A percentile compares a stretch with the other conserved stretches of the same genome.
Evolutionary conservation across 768 basidiomycete species (phyloP).

Genomic region (Pisolithus orientalis): DNA sequence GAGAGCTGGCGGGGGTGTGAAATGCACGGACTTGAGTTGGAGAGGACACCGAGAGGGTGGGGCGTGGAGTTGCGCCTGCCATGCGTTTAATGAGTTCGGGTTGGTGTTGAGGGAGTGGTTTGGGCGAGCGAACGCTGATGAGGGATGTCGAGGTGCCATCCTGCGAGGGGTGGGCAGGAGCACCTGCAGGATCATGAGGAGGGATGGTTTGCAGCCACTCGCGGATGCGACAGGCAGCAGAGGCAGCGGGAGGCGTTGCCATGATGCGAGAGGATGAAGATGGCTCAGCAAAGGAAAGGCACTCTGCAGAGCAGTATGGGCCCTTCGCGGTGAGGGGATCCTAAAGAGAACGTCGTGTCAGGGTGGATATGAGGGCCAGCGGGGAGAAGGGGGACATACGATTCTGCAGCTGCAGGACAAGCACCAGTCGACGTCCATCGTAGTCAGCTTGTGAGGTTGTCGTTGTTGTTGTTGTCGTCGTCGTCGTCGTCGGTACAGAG

Average conservation of each 20-base stretch:
- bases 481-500: not conserved
- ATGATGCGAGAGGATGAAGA: slow-evolving; percentile 17
- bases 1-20: slow-evolving; percentile 28
- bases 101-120: slow-evolving; percentile 15
- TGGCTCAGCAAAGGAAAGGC: slow-evolving; percentile 32
- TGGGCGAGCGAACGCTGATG: slow-evolving; percentile 4
- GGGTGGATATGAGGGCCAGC: not conserved
- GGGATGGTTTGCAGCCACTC: slow-evolving; percentile 28
- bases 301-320: slow-evolving; percentile 53
- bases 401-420: slow-evolving; percentile 55
- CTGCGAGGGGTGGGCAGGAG: slow-evolving; percentile 22
- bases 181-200: slow-evolving; percentile 25
- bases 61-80: slow-evolving; percentile 26
- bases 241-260: not conserved
- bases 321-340: slow-evolving; percentile 24
- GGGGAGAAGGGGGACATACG: slow-evolving; percentile 32
- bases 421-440: slow-evolving; percentile 70
- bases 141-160: slow-evolving; percentile 14
- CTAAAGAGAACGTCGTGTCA: slow-evolving; percentile 9
- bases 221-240: slow-evolving; percentile 15
- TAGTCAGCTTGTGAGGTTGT: not conserved
- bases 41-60: slow-evolving; percentile 47
- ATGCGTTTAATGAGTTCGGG: slow-evolving; percentile 31
- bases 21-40: slow-evolving; percentile 26
- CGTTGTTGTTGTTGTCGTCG: too few species aligned